Conservation (phyloP, 2,329 filamentous ascomycete species). For the Phialemoniopsis sp. region DNA sequence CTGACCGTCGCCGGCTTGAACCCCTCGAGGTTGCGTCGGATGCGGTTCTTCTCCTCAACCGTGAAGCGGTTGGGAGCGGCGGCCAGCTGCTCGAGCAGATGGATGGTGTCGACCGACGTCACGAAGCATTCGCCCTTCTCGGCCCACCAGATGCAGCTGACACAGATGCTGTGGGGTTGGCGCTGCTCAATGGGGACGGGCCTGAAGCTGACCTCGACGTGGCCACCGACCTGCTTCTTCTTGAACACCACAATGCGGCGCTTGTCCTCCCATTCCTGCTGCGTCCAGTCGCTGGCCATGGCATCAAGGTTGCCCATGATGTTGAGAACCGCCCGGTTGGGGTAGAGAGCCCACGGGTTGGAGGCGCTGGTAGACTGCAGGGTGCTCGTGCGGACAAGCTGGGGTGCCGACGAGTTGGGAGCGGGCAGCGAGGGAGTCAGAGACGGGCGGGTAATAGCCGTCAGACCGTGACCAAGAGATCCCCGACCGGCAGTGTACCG, state of each 20-base stretch:
- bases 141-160: constrained; percentile 97
- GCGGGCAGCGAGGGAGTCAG: constrained; percentile 45
- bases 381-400: constrained; percentile 54
- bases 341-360: constrained; percentile 77
- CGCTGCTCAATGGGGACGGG: constrained; percentile 76
- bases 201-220: constrained; percentile 75
- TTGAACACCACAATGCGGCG: constrained; percentile 86
- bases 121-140: constrained; percentile 89
- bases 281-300: constrained; percentile 81
- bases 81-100: constrained; percentile 87
- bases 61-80: constrained; percentile 73
- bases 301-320: constrained; percentile 79
- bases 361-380: constrained; percentile 44
- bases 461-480: too few relatives aligned
- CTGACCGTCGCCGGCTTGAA: constrained; percentile 91
- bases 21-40: constrained; percentile 90
- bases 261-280: constrained; percentile 74
- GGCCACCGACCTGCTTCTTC: constrained; percentile 76
- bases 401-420: constrained; percentile 30
- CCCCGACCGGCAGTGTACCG: not conserved
- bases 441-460: constrained; percentile 38
- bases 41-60: constrained; percentile 97
- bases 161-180: constrained; percentile 80
- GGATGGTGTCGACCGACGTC: constrained; percentile 95
- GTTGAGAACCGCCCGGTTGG: constrained; percentile 79